Base-by-base conservation (phyloP, 2,329 filamentous ascomycete genomes). In the Trichoderma oligosporum region DNA sequence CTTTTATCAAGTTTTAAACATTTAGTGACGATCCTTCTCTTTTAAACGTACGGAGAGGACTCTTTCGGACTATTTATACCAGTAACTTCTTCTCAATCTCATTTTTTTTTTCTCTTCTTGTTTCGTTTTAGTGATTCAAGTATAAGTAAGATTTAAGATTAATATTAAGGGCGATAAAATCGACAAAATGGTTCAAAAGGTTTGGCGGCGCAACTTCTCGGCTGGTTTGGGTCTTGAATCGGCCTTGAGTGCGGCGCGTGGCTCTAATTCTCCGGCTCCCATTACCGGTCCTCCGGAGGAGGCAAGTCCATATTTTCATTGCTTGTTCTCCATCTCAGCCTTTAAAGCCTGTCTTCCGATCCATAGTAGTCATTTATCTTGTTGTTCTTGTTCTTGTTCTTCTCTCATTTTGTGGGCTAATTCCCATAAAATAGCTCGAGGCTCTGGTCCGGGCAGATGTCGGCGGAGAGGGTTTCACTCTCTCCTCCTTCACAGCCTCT, bases 401-500 rank as follows among this genome's bases (percentile, higher is more conserved):
- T 31, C 27, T 31, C 11, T 31, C 27, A n/a, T n/a, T n/a, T n/a
- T n/a, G n/a, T n/a, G n/a, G n/a, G n/a, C n/a, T n/a, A n/a, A n/a
- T n/a, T n/a, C n/a, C n/a, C n/a, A n/a, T n/a, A n/a, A 35, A 22
- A 20, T 36, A 73, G 71, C 18, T 70, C 7, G 62, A 66, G 1
- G 60, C 63, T 25, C 64, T 73, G 7, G 22, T 58, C 18, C 46
- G 57, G 14, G 58, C 61, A 20, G 67, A 68, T 41, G 65, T 66
- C n/a, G 67, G 69, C 24, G 71, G 73, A 39, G 73, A 78, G 63
- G 75, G 74, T 5, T 75, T 80, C 66, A 72, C 68, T 0, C 63
- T 81, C 22, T 65, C 71, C 9, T 70, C 79, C 61, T 89, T 89
- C 72, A 87, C 84, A 2, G 74, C 78, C 55, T 73, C 79, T 22